phyloP scores from a whole-genome alignment of 345 rosid species.

The Eucalyptus urophylla region DNA sequence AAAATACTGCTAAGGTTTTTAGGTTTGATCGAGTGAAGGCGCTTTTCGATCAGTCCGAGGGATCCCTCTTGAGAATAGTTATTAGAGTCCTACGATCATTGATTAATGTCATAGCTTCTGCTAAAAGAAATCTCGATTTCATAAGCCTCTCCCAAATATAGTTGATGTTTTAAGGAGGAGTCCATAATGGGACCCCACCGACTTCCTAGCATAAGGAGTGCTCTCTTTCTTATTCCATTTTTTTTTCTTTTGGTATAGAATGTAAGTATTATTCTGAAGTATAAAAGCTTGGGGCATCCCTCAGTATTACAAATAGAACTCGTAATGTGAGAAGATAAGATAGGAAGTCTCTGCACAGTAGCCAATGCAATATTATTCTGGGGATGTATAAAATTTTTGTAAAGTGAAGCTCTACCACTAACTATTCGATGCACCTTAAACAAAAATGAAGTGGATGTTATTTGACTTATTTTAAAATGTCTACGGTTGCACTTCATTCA shows the following conservation, averaged over 20 bases:
- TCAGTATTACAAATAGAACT: no score
- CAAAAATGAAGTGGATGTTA: no score
- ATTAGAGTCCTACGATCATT: neutral
- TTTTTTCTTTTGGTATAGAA: no score
- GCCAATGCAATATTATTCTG: no score
- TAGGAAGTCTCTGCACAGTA: no score
- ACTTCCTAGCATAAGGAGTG: neutral
- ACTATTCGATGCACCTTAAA: neutral
- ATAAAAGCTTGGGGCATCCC: no score
- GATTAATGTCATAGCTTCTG: neutral
- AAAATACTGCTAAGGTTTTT: neutral
- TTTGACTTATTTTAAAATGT: neutral
- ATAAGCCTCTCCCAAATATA: neutral
- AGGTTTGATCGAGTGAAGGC: neutral
- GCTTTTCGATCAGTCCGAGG: neutral
- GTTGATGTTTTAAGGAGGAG: neutral
- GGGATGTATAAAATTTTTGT: neutral
- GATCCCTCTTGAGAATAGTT: neutral
- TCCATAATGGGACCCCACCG: neutral
- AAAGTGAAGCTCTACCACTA: neutral
- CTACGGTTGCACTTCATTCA: neutral
- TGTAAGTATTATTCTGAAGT: no score
- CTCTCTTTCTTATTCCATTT: fast-evolving
- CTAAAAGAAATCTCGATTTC: neutral
- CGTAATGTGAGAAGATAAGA: no score